Evolutionary conservation across 78 protist genomes (phyloP).

Genomic region (Guillardia theta): DNA sequence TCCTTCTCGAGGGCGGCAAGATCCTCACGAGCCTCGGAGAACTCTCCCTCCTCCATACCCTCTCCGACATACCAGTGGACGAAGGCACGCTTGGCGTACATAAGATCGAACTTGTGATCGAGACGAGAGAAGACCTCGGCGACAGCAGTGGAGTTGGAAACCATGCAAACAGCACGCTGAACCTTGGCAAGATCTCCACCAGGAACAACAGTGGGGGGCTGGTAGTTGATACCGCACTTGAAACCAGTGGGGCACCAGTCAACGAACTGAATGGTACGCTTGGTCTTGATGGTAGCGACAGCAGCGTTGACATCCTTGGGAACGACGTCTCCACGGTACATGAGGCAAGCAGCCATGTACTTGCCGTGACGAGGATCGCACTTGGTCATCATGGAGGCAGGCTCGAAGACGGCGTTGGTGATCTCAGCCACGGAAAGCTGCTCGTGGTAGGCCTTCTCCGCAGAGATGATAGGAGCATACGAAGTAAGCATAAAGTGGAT

Average conservation of each 20-base stretch:
- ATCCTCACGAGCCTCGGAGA: conserved; percentile 98
- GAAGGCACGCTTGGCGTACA: conserved; percentile 98
- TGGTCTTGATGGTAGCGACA: conserved; percentile 97
- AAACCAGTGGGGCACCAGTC: conserved; percentile 98
- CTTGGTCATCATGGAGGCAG: conserved; percentile 95
- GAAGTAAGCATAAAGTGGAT: conserved; percentile 72
- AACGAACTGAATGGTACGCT: conserved; percentile 95
- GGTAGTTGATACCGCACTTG: conserved; percentile 93
- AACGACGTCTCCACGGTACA: conserved; percentile 98
- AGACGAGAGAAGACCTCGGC: conserved; percentile 95
- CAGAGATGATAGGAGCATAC: conserved; percentile 96
- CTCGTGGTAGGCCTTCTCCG: conserved; percentile 98
- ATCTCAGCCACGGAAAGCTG: conserved; percentile 94
- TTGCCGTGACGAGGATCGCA: conserved; percentile 98
- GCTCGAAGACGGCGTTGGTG: conserved; percentile 96
- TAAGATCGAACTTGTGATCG: conserved; percentile 92
- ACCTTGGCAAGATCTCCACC: conserved; percentile 98
- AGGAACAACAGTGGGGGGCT: conserved; percentile 95
- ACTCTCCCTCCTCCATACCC: conserved; percentile 99
- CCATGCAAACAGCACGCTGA: conserved; percentile 94
- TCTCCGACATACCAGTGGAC: conserved; percentile 99
- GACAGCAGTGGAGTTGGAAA: conserved; percentile 96
- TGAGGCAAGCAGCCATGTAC: conserved; percentile 98
- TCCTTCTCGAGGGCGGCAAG: conserved; percentile 84
- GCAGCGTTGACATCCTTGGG: conserved; percentile 98